Conservation (phyloP, 805 yeast species). For the Cyberlindnera xylosilytica region DNA sequence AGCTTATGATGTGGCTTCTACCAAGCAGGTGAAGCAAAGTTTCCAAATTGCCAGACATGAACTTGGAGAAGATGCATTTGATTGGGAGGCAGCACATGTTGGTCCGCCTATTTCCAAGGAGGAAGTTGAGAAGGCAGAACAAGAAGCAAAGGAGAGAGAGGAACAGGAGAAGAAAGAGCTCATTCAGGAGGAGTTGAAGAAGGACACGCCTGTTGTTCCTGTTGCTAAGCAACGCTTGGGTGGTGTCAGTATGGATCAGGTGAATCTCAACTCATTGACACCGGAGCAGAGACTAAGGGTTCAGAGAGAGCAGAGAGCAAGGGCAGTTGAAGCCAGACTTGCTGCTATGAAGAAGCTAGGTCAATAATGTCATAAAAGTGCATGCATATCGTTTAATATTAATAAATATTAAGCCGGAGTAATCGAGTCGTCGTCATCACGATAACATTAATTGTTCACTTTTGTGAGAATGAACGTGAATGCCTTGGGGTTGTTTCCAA, state of each 20-base stretch:
- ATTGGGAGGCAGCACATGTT: slow-evolving; percentile 70
- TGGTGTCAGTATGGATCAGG: slow-evolving; percentile 30
- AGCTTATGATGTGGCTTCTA: slow-evolving; percentile 63
- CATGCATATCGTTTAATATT: no score
- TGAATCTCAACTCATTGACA: slow-evolving; percentile 57
- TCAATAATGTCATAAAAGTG: not conserved
- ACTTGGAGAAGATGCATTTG: slow-evolving; percentile 65
- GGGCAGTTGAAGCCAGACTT: slow-evolving; percentile 92
- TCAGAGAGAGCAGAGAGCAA: slow-evolving; percentile 91
- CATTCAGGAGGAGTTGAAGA: slow-evolving; percentile 45
- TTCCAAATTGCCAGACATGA: slow-evolving; percentile 67
- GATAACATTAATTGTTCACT: no score
- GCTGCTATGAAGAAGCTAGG: slow-evolving; percentile 23
- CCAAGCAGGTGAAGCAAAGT: slow-evolving; percentile 42
- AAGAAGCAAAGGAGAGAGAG: slow-evolving; percentile 35
- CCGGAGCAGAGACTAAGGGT: slow-evolving; percentile 73
- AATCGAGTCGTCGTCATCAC: no score
- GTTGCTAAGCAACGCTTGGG: slow-evolving; percentile 38
- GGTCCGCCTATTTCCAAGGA: slow-evolving; percentile 57
- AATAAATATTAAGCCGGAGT: no score
- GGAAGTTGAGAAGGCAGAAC: slow-evolving; percentile 43
- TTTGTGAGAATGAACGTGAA: slow-evolving; percentile 42
- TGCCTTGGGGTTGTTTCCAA: slow-evolving; percentile 24
- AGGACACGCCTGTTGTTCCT: slow-evolving; percentile 21
- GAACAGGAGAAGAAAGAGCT: slow-evolving; percentile 37